phyloP scores from a whole-genome alignment of 306 rosid genomes.

The Canavalia ensiformis region DNA sequence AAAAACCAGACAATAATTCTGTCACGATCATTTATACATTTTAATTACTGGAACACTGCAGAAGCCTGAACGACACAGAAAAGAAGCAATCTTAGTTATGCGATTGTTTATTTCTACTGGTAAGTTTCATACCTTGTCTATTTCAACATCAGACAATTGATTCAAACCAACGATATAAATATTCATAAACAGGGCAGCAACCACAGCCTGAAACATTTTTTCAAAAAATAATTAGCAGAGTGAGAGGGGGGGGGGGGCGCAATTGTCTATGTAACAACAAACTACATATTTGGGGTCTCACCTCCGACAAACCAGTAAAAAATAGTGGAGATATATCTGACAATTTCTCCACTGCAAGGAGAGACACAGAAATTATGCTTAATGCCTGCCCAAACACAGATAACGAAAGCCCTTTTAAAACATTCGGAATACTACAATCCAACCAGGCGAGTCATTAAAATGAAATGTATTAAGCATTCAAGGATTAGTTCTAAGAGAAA shows the following conservation, averaged over 20 bases:
- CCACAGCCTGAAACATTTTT: conserved; percentile 78
- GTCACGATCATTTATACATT: not conserved
- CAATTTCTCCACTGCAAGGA: conserved; percentile 76
- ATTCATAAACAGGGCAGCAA: conserved; percentile 93
- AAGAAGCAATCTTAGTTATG: not conserved
- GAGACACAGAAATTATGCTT: conserved; percentile 95
- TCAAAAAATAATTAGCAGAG: conserved; percentile 8
- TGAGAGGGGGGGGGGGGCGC: not conserved
- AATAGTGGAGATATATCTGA: conserved; percentile 88
- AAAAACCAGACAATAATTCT: conserved; percentile 21
- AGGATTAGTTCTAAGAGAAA: conserved; percentile 12
- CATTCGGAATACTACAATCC: conserved; percentile 12
- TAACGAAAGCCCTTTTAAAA: conserved; percentile 34
- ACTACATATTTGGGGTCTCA: conserved; percentile 49
- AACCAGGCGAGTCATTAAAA: conserved; percentile 5
- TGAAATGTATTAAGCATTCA: conserved; percentile 8
- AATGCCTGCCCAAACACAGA: conserved; percentile 70
- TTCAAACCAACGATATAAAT: conserved; percentile 93
- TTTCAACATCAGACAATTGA: conserved; percentile 90
- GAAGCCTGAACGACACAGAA: conserved; percentile 12
- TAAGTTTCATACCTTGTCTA: conserved; percentile 81
- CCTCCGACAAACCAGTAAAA: conserved; percentile 87
- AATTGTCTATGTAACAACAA: conserved; percentile 19
- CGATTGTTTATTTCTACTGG: conserved; percentile 20
- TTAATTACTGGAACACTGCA: not conserved